phyloP scores from a whole-genome alignment of 495 filamentous ascomycete species.

The Thermothielavioides terrestris region DNA sequence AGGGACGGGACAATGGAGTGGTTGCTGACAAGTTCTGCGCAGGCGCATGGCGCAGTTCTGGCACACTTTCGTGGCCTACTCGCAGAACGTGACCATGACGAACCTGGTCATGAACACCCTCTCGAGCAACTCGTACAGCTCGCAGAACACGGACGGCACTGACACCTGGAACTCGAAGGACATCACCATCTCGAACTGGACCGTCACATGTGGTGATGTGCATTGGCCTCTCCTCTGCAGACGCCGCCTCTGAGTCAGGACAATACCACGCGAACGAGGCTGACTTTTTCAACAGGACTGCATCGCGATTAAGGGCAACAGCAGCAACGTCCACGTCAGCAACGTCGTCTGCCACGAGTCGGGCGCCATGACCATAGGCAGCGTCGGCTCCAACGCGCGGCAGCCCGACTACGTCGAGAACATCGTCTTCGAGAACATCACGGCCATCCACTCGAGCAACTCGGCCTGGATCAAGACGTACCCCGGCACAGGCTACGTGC shows the following conservation, averaged over 20 bases:
- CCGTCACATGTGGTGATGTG: constrained; percentile 35
- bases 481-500: constrained; percentile 36
- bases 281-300: constrained; percentile 41
- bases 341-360: constrained; percentile 38
- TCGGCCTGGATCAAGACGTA: constrained; percentile 51
- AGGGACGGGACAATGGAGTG: no score
- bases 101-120: constrained; percentile 36
- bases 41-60: constrained; percentile 35
- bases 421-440: constrained; percentile 35
- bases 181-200: constrained; percentile 34
- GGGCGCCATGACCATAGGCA: constrained; percentile 30
- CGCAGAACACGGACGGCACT: constrained; percentile 36
- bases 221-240: constrained; percentile 2
- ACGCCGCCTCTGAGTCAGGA: background rate
- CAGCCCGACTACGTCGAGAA: constrained; percentile 32
- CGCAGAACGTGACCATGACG: constrained; percentile 38
- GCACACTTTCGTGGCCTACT: constrained; percentile 37
- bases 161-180: constrained; percentile 38
- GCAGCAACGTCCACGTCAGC: constrained; percentile 40
- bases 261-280: no score
- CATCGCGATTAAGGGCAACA: constrained; percentile 53
- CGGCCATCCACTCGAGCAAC: constrained; percentile 39
- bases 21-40: background rate
- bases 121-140: constrained; percentile 26
- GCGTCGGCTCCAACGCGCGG: constrained; percentile 27